Conservation (phyloP, 768 basidiomycete genomes). For the Pulveroboletus ravenelii region DNA sequence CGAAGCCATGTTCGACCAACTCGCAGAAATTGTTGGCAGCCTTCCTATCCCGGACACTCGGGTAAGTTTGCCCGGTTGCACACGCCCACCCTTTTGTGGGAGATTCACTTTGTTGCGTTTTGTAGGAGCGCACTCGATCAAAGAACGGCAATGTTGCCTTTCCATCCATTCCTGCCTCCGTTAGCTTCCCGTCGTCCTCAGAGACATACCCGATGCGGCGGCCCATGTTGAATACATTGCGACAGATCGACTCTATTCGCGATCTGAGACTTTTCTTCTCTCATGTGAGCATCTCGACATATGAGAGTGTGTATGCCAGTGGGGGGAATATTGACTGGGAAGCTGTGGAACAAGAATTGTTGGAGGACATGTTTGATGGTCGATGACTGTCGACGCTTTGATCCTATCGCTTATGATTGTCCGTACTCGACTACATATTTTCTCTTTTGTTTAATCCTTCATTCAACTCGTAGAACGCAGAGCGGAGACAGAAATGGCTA, state of each 20-base stretch:
- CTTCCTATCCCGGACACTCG: slow-evolving; percentile 46
- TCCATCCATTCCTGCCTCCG: slow-evolving; percentile 17
- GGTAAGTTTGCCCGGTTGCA: slow-evolving; percentile 8
- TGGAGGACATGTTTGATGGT: slow-evolving; percentile 89
- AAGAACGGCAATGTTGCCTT: slow-evolving; percentile 21
- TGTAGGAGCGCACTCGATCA: slow-evolving; percentile 26
- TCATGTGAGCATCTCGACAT: slow-evolving; percentile 80
- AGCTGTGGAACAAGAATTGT: slow-evolving; percentile 73
- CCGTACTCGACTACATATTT: background rate
- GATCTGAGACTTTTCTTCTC: slow-evolving; percentile 92
- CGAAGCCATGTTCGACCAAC: slow-evolving; percentile 85
- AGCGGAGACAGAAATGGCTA: background rate
- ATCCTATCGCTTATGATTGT: background rate
- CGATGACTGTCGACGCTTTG: slow-evolving; percentile 33
- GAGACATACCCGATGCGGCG: slow-evolving; percentile 56
- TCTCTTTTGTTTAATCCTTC: slow-evolving; percentile 4
- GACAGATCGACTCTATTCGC: slow-evolving; percentile 77
- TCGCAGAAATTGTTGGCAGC: slow-evolving; percentile 77
- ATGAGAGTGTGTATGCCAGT: slow-evolving; percentile 85
- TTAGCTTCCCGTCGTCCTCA: slow-evolving; percentile 26
- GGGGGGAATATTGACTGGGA: slow-evolving; percentile 85
- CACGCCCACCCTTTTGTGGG: too few species aligned
- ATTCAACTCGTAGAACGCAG: background rate
- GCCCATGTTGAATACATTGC: slow-evolving; percentile 64
- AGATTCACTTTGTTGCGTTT: background rate